Percentiles rank a stretch among this genome's conserved stretches.
phyloP scores from a whole-genome alignment of 805 yeast species.

The Torulaspora gathmanii region DNA sequence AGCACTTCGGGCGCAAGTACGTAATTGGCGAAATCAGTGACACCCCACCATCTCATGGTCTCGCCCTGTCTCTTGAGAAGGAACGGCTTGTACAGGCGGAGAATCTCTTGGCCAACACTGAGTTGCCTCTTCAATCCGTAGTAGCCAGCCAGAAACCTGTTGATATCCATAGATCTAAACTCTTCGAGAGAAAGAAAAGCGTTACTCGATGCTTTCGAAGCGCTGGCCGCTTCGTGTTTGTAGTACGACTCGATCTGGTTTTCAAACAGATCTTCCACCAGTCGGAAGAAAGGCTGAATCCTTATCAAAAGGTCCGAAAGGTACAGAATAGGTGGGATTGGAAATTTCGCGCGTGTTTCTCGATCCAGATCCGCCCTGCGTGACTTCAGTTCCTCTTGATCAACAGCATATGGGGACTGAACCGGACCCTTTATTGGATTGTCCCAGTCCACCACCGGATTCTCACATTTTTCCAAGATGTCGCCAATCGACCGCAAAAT shows the following conservation, averaged over 20 bases:
- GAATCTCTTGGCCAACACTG: slow-evolving; percentile 43
- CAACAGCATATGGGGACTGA: no score
- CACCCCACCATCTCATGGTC: slow-evolving; percentile 58
- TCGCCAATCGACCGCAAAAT: background rate
- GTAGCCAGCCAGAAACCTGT: slow-evolving; percentile 51
- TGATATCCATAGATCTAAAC: slow-evolving; percentile 44
- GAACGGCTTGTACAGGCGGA: slow-evolving; percentile 31
- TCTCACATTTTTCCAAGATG: background rate
- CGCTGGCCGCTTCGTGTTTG: slow-evolving; percentile 46
- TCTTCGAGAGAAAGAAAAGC: slow-evolving; percentile 46
- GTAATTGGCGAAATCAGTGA: slow-evolving; percentile 49
- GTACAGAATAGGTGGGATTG: slow-evolving; percentile 29
- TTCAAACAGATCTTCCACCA: slow-evolving; percentile 40
- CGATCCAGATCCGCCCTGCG: slow-evolving; percentile 1
- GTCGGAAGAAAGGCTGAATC: slow-evolving; percentile 31
- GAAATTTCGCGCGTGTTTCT: slow-evolving; percentile 20
- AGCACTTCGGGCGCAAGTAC: slow-evolving; percentile 63
- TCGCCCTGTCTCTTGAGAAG: slow-evolving; percentile 38
- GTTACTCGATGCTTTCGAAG: slow-evolving; percentile 38
- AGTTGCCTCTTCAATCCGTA: slow-evolving; percentile 57
- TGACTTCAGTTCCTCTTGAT: background rate
- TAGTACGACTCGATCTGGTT: slow-evolving; percentile 46
- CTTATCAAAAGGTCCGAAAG: slow-evolving; percentile 29
- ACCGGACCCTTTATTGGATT: no score
- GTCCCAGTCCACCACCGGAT: slow-evolving; percentile 4